Evolutionary conservation across 768 basidiomycete genomes (phyloP), one percentile per base, ranked within the genome.

Genomic region (Serendipita sp.): DNA sequence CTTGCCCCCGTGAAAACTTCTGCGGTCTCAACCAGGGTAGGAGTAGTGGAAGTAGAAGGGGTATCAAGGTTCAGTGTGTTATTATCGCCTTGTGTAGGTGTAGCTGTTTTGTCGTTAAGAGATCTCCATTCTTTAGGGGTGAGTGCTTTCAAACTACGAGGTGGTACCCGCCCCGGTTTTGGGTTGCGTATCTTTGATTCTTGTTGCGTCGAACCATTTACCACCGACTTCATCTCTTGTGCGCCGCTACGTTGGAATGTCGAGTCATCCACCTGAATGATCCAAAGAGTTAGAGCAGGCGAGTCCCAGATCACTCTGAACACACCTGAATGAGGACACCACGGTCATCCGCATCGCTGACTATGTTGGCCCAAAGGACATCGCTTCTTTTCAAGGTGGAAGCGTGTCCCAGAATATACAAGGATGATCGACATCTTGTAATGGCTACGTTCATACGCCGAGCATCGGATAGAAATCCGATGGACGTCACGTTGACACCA

Each of bases 361-460:
- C 79, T 53, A 96, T 93, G 34, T 78, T 75, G 65, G 78, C 79
- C 94, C 94, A 97, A 11, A 78, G 83, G 16, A 78, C 75, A 69
- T 94, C 86, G 68, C 92, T 91, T 64, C 93, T 78, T 73, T 93
- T 88, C 3, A 99, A 79, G 1, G 94, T 98, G 4, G 90, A 77
- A 11, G 86, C 86, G 73, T 98, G 86, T 4, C 96, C 96, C 35
- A 99, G 79, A 64, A 99, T 85, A 73, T 93, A 99, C 2, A 99
- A 76, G 8, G 95, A 96, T 4, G 92, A 92, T 70, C 88, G 89
- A 2, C 95, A 92, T 69, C 96, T 85, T n/a, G 95, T 99, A 30
- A 99, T 76, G 34, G 94, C 94, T n/a, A 99, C 95, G 73, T 99
- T 98, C 89, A 98, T 95, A 48, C 95, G 86, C 48, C 94, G 85